These are phyloP conservation scores for Tylopilus sp. DNA, from an alignment of 768 basidiomycete species.

Conservation along the genomic window DNA sequence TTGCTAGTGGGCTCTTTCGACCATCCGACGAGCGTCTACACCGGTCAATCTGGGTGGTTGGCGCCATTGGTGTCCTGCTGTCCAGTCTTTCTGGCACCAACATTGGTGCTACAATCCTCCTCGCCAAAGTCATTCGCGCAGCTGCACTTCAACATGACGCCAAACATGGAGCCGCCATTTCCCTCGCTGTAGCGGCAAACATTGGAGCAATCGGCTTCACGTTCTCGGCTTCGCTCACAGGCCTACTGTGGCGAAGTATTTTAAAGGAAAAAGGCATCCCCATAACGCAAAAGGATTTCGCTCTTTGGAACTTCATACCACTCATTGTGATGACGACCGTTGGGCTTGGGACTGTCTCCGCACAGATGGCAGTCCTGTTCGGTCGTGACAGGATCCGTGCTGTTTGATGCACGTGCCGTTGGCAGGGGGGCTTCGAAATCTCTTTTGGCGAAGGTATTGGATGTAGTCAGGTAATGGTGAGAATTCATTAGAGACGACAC, in stretches of 20 bases:
- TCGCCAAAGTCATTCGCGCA: constrained; percentile 63
- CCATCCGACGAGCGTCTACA: constrained; percentile 41
- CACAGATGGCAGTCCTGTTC: constrained; percentile 50
- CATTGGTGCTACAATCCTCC: constrained; percentile 55
- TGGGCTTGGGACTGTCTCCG: constrained; percentile 66
- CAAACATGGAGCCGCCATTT: constrained; percentile 51
- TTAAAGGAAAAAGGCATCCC: constrained; percentile 63
- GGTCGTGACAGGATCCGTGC: too few relatives aligned
- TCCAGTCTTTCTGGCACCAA: constrained; percentile 56
- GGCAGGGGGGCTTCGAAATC: too few relatives aligned
- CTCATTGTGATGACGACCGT: constrained; percentile 62
- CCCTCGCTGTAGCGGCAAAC: constrained; percentile 45
- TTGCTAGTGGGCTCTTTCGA: constrained; percentile 61
- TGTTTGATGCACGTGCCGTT: too few relatives aligned
- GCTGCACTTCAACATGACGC: constrained; percentile 33
- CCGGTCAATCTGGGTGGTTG: constrained; percentile 61
- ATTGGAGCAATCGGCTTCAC: constrained; percentile 89
- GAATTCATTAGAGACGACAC: too few relatives aligned
- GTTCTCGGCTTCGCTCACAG: constrained; percentile 85
- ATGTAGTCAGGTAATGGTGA: too few relatives aligned
- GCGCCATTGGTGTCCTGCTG: constrained; percentile 65
- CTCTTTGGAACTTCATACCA: constrained; percentile 66
- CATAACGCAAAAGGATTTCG: constrained; percentile 61
- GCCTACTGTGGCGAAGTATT: constrained; percentile 79
- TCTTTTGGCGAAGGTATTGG: too few relatives aligned